Evolutionary conservation across 805 yeast genomes (phyloP).

Genomic region (Starmera amethionina): DNA sequence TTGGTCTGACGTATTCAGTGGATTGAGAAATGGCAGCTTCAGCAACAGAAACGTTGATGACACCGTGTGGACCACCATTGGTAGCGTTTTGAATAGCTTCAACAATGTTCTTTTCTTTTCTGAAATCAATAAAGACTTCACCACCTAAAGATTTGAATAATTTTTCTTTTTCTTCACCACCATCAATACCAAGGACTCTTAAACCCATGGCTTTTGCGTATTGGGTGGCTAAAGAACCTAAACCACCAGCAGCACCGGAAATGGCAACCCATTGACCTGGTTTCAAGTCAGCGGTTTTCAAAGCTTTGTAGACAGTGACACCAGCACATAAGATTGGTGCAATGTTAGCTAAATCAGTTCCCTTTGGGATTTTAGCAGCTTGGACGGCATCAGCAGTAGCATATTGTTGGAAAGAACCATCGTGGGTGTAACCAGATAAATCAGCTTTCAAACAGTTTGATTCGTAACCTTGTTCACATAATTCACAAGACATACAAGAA

Average conservation of each 20-base stretch:
- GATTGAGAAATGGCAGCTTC: slow-evolving; percentile 57
- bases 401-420: slow-evolving; percentile 67
- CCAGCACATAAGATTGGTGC: slow-evolving; percentile 30
- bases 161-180: slow-evolving; percentile 53
- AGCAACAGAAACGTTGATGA: slow-evolving; percentile 35
- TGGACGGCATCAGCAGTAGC: slow-evolving; percentile 84
- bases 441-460: slow-evolving; percentile 63
- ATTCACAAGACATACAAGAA: slow-evolving; percentile 70
- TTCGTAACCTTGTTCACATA: slow-evolving; percentile 57
- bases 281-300: slow-evolving; percentile 61
- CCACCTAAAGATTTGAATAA: slow-evolving; percentile 54
- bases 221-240: slow-evolving; percentile 66
- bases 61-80: slow-evolving; percentile 56
- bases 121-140: slow-evolving; percentile 53
- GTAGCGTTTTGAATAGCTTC: slow-evolving; percentile 47
- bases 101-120: slow-evolving; percentile 42
- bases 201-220: slow-evolving; percentile 72
- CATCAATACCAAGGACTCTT: slow-evolving; percentile 64
- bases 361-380: slow-evolving; percentile 72
- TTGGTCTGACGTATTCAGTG: slow-evolving; percentile 47
- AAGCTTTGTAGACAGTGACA: slow-evolving; percentile 83
- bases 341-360: slow-evolving; percentile 61
- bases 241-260: slow-evolving; percentile 76
- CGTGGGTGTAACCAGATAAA: slow-evolving; percentile 47
- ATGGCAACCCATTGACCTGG: slow-evolving; percentile 73